Base-by-base conservation (phyloP, 169 alveolate species). In the Plasmodium vivax region DNA sequence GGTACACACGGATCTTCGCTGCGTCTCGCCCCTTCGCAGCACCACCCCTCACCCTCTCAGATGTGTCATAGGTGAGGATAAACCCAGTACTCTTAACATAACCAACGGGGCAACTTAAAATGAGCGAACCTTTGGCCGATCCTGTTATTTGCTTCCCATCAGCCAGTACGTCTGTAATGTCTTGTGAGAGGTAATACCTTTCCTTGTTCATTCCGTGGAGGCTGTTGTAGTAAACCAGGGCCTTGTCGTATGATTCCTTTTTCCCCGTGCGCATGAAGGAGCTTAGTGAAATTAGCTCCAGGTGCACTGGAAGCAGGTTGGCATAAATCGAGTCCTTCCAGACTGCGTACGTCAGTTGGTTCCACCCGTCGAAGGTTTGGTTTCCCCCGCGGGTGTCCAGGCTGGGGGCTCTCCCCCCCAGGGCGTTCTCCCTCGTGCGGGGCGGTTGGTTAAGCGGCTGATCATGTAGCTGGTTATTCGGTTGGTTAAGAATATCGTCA, bases 81-180 rank as follows among this genome's bases (percentile, higher is more conserved):
- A 87, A 58, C 14, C 93, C 93, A 34, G 93, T 87, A 58, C 93
- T 87, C 81, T 87, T 87, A 36, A 79, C 82, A 87, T 87, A 87
- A 0, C 93, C 93, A 77, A 75, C 87, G n/a, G 93, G 93, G 36
- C 93, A 87, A 75, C 87, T 75, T 74, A 87, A 87, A 87, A 77
- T 77, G 51, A 87, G 81, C 34, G 93, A 75, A n/a, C 93, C 93
- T 87, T 87, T 87, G 23, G 73, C 71, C 30, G 87, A 87, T 34
- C 93, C 93, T 14, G 93, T 87, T 34, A 87, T 75, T 79, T 87
- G 93, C 30, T 77, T 77, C 23, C 93, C 93, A 71, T 87, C 87
- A 10, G 85, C 58, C 32, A 87, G 68, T 27, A 87, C 85, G 77
- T 87, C 82, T 16, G 51, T 74, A 75, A 87, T 87, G 47, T 87